Percentiles rank a stretch among this genome's conserved stretches.
Evolutionary conservation across 441 rosid species (phyloP).

Genomic region (Flueggea neowawraea): DNA sequence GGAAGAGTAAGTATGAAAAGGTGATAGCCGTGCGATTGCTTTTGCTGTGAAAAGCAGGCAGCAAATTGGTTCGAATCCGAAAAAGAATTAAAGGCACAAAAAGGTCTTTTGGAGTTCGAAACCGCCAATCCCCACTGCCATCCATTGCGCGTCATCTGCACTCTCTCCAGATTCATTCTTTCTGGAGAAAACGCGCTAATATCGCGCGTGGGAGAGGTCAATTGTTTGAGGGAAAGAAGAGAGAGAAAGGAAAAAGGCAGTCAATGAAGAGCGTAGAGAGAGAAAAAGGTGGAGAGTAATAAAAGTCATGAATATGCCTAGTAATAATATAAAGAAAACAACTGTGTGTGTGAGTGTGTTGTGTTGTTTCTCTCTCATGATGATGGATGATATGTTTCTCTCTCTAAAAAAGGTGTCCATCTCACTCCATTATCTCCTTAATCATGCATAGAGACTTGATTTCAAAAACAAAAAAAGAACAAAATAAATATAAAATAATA

Average conservation of each 20-base stretch:
- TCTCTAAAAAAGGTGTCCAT: constrained; percentile 21
- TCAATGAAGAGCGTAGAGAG: constrained; percentile 20
- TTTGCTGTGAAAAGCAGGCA: constrained; percentile 53
- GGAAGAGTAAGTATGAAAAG: constrained; percentile 22
- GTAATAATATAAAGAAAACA: no score
- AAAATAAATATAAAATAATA: no score
- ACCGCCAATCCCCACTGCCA: not conserved
- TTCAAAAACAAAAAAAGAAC: not conserved
- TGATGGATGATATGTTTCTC: constrained; percentile 4
- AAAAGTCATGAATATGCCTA: no score
- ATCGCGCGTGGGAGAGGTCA: no score
- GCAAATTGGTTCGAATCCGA: constrained; percentile 30
- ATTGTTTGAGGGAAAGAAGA: no score
- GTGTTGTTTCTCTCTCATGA: no score
- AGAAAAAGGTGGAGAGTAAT: constrained; percentile 3
- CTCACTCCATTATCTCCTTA: constrained; percentile 27
- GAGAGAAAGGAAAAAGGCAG: constrained; percentile 9
- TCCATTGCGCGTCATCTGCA: not conserved
- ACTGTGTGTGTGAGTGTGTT: no score
- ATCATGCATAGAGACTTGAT: constrained; percentile 11
- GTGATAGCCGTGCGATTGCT: constrained; percentile 46
- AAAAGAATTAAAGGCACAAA: not conserved
- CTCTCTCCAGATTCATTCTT: no score
- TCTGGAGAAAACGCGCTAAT: no score
- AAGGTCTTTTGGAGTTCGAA: not conserved